A percentile compares a stretch with the other conserved stretches of the same genome.
Conservation (phyloP, 768 basidiomycete genomes). For the Daedalea quercina region DNA sequence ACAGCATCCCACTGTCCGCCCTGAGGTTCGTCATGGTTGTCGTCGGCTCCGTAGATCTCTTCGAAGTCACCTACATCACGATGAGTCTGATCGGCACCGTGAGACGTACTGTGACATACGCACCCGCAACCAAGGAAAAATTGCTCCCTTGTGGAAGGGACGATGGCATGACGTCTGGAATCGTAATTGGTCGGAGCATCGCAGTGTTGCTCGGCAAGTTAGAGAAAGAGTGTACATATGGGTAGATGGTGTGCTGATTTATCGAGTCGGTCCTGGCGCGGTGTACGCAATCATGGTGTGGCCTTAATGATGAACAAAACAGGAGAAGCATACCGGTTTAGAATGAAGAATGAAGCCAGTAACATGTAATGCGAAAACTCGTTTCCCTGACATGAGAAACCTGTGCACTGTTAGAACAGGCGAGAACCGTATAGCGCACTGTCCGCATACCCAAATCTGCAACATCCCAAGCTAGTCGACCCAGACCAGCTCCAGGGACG, state of each 20-base stretch:
- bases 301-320: neutral
- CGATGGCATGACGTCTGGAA: conserved; percentile 83
- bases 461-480: conserved; percentile 83
- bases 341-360: conserved; percentile 78
- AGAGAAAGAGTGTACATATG: conserved; percentile 90
- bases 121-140: conserved; percentile 85
- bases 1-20: conserved; percentile 82
- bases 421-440: no score
- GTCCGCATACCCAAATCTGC: conserved; percentile 58
- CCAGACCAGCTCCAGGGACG: conserved; percentile 87
- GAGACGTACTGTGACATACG: conserved; percentile 7
- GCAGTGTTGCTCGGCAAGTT: conserved; percentile 56
- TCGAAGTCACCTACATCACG: conserved; percentile 72
- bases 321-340: conserved; percentile 62
- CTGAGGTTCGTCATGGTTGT: conserved; percentile 54
- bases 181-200: conserved; percentile 58
- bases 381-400: conserved; percentile 88
- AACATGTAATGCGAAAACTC: conserved; percentile 97
- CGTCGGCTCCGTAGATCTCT: conserved; percentile 70
- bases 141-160: conserved; percentile 55
- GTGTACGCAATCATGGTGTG: neutral
- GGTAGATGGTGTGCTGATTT: conserved; percentile 73
- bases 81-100: conserved; percentile 1
- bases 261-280: conserved; percentile 50
- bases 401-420: conserved; percentile 30